Evolutionary conservation across 106 monocot species (phyloP).

Genomic region (Alisma plantagoaquatica): DNA sequence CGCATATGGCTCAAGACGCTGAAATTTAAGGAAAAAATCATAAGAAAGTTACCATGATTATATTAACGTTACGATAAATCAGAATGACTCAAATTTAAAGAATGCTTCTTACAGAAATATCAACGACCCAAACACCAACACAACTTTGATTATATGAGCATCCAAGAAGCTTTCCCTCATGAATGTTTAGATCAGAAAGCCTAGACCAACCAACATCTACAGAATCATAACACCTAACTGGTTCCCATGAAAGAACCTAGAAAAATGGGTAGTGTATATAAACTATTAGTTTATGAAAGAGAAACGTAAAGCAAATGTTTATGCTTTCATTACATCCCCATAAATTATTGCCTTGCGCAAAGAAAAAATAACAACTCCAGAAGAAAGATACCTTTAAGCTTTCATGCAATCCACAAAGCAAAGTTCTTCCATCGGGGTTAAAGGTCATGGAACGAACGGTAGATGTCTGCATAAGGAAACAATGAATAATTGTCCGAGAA

Average conservation of each 20-base stretch:
- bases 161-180: slow-evolving; percentile 95
- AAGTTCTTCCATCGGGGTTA: slow-evolving; percentile 85
- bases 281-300: neutral
- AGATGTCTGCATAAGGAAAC: slow-evolving; percentile 34
- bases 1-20: slow-evolving; percentile 82
- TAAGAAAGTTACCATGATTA: slow-evolving; percentile 1
- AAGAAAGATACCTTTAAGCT: slow-evolving; percentile 64
- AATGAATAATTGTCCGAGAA: too few species aligned
- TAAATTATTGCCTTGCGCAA: neutral
- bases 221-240: slow-evolving; percentile 79
- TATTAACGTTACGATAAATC: neutral
- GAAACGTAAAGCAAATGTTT: neutral
- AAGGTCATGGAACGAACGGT: slow-evolving; percentile 84
- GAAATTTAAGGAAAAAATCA: slow-evolving; percentile 3
- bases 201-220: slow-evolving; percentile 99
- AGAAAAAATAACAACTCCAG: neutral
- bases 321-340: too few species aligned
- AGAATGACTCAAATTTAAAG: neutral
- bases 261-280: neutral
- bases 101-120: slow-evolving; percentile 61
- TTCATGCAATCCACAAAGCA: slow-evolving; percentile 90
- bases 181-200: slow-evolving; percentile 85
- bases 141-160: slow-evolving; percentile 99
- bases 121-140: slow-evolving; percentile 98
- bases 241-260: slow-evolving; percentile 95